phyloP scores from a whole-genome alignment of 345 rosid species.

The Acer yangbiense region DNA sequence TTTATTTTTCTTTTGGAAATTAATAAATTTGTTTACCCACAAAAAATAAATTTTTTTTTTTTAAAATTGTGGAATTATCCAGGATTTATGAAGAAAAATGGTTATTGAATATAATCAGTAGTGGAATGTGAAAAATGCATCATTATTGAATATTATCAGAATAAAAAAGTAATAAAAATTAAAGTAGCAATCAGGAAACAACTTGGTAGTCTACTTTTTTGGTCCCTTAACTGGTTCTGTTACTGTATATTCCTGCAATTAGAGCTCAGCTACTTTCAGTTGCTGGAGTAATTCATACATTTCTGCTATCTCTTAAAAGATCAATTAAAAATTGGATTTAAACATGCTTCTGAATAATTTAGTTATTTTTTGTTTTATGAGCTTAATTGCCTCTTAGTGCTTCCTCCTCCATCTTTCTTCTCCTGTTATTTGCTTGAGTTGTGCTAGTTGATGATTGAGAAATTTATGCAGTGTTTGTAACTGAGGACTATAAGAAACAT shows the following conservation, averaged over 20 bases:
- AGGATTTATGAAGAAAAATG: not conserved
- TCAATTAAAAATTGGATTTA: not conserved
- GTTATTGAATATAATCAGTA: not conserved
- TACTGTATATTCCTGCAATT: not conserved
- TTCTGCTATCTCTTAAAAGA: not conserved
- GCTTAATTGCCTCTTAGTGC: not conserved
- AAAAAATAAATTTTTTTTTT: not conserved
- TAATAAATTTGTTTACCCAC: conserved; percentile 5
- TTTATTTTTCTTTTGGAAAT: conserved; percentile 7
- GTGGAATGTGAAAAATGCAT: not conserved
- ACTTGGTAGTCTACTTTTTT: not conserved
- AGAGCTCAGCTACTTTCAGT: not conserved
- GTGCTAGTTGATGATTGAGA: not conserved
- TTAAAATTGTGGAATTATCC: not conserved
- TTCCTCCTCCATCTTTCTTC: not conserved
- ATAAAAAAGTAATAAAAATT: not conserved
- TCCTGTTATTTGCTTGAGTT: not conserved
- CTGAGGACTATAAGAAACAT: not conserved
- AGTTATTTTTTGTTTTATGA: not conserved
- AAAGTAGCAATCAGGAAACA: not conserved
- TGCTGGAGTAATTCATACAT: not conserved
- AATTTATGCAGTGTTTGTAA: not conserved
- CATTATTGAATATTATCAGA: not conserved
- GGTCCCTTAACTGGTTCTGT: not conserved
- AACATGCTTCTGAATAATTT: not conserved